Conservation (phyloP, 139 green algal species). For the Chlorokybus atmophyticus region DNA sequence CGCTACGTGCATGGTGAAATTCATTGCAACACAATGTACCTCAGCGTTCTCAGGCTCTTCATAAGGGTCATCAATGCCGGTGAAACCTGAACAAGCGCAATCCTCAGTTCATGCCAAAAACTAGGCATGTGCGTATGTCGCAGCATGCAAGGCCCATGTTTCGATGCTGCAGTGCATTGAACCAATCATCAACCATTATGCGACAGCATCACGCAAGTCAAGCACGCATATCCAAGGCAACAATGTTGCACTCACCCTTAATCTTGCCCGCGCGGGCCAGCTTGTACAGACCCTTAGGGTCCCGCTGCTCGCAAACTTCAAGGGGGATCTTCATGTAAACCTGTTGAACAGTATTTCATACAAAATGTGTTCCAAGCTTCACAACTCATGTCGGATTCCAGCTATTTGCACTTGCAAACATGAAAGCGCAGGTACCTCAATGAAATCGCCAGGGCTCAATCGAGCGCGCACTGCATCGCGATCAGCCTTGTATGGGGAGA, state of each 20-base stretch:
- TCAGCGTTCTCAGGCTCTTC: conserved; percentile 71
- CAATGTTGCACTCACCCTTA: no score
- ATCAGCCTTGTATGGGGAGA: conserved; percentile 76
- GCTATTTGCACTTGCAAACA: no score
- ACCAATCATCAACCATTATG: no score
- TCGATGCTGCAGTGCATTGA: no score
- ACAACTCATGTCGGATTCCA: no score
- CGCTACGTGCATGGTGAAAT: no score
- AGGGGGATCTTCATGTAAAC: conserved; percentile 85
- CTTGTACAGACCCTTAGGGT: conserved; percentile 95
- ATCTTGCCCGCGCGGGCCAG: conserved; percentile 74
- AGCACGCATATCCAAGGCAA: no score
- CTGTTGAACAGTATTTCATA: conserved; percentile 9
- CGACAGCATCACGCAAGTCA: no score
- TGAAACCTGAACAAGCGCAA: conserved; percentile 20
- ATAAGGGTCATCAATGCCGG: conserved; percentile 81
- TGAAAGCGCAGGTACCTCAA: conserved; percentile 51
- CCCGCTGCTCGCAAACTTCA: conserved; percentile 72
- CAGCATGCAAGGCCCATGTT: no score
- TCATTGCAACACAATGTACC: no score
- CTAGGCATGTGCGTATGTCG: conserved; percentile 1
- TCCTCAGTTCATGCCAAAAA: conserved; percentile 4
- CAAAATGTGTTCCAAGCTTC: no score
- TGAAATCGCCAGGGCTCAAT: conserved; percentile 48
- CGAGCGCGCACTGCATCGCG: conserved; percentile 48